phyloP scores from a whole-genome alignment of 208 protist species.

The Crithidia fasciculata region DNA sequence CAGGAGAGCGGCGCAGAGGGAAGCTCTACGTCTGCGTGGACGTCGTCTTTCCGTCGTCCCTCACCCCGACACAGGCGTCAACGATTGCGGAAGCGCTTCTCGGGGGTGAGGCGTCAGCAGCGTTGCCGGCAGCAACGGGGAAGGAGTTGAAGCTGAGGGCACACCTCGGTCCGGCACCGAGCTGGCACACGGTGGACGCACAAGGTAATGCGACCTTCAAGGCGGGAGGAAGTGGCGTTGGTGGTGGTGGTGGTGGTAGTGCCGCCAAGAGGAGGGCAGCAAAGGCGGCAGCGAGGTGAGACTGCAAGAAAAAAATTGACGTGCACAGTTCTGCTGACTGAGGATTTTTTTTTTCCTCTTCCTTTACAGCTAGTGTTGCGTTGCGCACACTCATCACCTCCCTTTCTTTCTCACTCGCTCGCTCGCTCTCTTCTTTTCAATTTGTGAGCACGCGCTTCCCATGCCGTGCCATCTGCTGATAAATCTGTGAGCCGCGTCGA shows the following conservation, averaged over 20 bases:
- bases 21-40: constrained; percentile 39
- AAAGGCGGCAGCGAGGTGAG: neutral
- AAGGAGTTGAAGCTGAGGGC: constrained; percentile 4
- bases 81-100: constrained; percentile 19
- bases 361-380: no score
- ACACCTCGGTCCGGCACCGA: constrained; percentile 24
- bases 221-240: neutral
- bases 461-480: no score
- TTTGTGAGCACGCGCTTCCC: no score
- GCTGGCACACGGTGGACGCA: constrained; percentile 29
- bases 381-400: no score
- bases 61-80: constrained; percentile 22
- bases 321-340: no score
- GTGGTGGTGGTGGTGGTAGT: neutral
- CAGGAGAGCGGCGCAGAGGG: neutral
- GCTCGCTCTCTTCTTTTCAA: no score
- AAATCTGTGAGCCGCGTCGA: no score
- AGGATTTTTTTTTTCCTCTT: no score
- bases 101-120: no score
- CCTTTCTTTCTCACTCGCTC: no score
- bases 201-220: constrained; percentile 30
- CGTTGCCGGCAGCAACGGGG: no score
- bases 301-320: no score
- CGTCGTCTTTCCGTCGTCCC: constrained; percentile 28
- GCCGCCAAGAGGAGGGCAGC: constrained; percentile 20